A percentile compares a stretch with the other conserved stretches of the same genome.
These are phyloP conservation scores for Limonium bicolor DNA, from an alignment of 148 eudicot genomes.

Conservation along the genomic window DNA sequence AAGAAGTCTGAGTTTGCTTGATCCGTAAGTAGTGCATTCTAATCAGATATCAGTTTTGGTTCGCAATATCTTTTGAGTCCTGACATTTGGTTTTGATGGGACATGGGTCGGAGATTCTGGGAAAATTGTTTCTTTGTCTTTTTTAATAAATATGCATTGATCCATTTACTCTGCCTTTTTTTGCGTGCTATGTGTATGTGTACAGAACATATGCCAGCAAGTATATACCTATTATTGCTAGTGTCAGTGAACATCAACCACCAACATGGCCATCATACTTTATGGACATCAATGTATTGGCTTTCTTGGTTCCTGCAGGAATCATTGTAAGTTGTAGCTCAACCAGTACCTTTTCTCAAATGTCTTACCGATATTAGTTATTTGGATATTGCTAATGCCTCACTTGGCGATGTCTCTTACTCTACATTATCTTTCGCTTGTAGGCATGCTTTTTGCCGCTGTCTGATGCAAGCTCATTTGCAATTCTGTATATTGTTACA, in stretches of 20 bases:
- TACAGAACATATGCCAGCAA: slow-evolving; percentile 91
- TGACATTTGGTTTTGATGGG: no score
- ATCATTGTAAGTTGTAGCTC: slow-evolving; percentile 64
- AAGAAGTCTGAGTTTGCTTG: slow-evolving; percentile 89
- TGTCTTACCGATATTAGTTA: neutral
- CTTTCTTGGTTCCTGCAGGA: slow-evolving; percentile 98
- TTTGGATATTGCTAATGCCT: neutral
- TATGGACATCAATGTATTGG: slow-evolving; percentile 96
- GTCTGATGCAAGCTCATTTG: slow-evolving; percentile 95
- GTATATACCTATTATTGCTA: slow-evolving; percentile 96
- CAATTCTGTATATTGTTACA: slow-evolving; percentile 73
- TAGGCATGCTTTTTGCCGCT: slow-evolving; percentile 94
- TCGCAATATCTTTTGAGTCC: no score
- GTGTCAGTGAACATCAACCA: slow-evolving; percentile 99
- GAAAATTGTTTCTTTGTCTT: neutral
- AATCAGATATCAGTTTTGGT: no score
- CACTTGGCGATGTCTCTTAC: slow-evolving; percentile 6
- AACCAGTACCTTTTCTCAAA: neutral
- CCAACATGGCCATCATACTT: slow-evolving; percentile 99
- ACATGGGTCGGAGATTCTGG: no score
- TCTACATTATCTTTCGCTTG: slow-evolving; percentile 6
- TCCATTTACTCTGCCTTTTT: neutral
- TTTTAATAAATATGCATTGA: neutral
- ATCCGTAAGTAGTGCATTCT: slow-evolving; percentile 92
- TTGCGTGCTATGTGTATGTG: neutral